Evolutionary conservation across 2,329 filamentous ascomycete species (phyloP).

Genomic region (Aspergillus texensis): DNA sequence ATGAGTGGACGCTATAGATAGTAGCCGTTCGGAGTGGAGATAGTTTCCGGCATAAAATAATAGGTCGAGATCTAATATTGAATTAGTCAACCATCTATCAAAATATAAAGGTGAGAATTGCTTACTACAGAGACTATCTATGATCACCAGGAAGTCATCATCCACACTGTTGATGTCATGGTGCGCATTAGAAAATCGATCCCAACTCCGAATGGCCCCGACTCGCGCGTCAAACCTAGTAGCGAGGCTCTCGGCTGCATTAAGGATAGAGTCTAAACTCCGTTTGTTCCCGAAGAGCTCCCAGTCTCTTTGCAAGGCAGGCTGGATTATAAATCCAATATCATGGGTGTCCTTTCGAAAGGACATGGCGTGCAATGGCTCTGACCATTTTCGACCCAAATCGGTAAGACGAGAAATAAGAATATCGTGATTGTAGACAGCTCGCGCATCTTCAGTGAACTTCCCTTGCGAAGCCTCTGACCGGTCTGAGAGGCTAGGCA

Average conservation of each 20-base stretch:
- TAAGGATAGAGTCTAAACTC: slow-evolving; percentile 17
- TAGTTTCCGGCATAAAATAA: slow-evolving; percentile 41
- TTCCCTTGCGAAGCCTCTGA: background rate
- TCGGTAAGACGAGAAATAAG: background rate
- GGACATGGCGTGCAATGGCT: slow-evolving; percentile 20
- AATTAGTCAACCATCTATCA: background rate
- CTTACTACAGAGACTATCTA: slow-evolving; percentile 42
- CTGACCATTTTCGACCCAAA: slow-evolving; percentile 18
- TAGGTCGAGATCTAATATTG: slow-evolving; percentile 37
- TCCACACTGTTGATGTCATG: slow-evolving; percentile 35
- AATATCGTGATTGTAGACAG: background rate
- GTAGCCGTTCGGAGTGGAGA: slow-evolving; percentile 26
- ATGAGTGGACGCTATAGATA: slow-evolving; percentile 42
- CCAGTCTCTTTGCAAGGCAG: slow-evolving; percentile 51
- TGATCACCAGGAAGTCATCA: slow-evolving; percentile 45
- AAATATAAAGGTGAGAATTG: accelerated
- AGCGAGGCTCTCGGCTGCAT: slow-evolving; percentile 28
- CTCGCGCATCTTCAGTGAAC: background rate
- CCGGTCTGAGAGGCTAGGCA: background rate
- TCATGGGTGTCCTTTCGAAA: slow-evolving; percentile 56
- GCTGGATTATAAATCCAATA: slow-evolving; percentile 57
- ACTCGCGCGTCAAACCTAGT: slow-evolving; percentile 39
- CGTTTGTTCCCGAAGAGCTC: slow-evolving; percentile 42
- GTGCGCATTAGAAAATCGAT: slow-evolving; percentile 19
- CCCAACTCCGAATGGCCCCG: slow-evolving; percentile 44